Conservation (phyloP, 441 rosid species). For the Codiaeum variegatum region DNA sequence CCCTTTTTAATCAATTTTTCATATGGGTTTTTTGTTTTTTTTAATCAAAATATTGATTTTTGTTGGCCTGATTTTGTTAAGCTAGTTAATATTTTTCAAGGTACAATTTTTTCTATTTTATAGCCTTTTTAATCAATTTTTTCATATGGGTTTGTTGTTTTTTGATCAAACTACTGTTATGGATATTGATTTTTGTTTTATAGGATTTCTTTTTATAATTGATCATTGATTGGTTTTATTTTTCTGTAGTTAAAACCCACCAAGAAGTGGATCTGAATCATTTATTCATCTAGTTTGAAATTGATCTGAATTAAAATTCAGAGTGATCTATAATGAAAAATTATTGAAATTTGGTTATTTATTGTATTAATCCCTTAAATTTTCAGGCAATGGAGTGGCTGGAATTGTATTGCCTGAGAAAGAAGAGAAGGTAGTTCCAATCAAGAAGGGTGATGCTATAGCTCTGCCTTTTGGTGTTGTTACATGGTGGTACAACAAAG, state of each 20-base stretch:
- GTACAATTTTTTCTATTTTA: slow-evolving; percentile 23
- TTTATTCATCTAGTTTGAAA: too few relatives aligned
- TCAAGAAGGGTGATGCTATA: slow-evolving; percentile 72
- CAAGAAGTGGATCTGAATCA: too few relatives aligned
- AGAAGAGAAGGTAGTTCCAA: slow-evolving; percentile 68
- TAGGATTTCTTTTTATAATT: not conserved
- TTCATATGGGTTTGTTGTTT: not conserved
- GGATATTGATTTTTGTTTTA: not conserved
- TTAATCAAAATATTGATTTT: too few relatives aligned
- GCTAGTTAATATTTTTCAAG: slow-evolving; percentile 87
- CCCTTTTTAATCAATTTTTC: too few relatives aligned
- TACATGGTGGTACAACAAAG: slow-evolving; percentile 80
- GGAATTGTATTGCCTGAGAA: slow-evolving; percentile 84
- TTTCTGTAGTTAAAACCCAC: too few relatives aligned
- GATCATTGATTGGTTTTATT: not conserved
- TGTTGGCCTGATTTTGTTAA: slow-evolving; percentile 76
- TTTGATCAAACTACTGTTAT: not conserved
- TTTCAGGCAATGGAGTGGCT: slow-evolving; percentile 68
- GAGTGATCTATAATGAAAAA: too few relatives aligned
- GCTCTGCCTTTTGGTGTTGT: slow-evolving; percentile 89
- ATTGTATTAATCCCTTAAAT: too few relatives aligned
- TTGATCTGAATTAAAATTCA: too few relatives aligned
- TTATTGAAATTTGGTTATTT: too few relatives aligned
- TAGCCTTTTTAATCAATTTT: not conserved
- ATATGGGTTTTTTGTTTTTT: too few relatives aligned